These are phyloP conservation scores for Tylopilus vinaceipallidus DNA, from an alignment of 768 basidiomycete genomes.

Conservation along the genomic window DNA sequence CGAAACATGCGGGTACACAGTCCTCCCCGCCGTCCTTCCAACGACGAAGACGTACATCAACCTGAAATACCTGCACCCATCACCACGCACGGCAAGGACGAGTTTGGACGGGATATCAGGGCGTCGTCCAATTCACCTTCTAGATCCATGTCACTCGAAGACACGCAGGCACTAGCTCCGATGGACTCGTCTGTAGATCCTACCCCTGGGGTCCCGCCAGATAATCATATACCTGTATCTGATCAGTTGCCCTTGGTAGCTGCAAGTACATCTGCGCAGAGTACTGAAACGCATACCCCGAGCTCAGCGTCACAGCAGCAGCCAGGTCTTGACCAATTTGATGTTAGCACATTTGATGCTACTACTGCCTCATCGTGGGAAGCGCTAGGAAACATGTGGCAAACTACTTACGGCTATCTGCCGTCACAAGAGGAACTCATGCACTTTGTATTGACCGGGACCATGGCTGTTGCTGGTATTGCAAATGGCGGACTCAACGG, in stretches of 20 bases:
- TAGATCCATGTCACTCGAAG: slow-evolving; percentile 26
- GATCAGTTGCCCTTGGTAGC: slow-evolving; percentile 43
- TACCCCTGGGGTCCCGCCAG: slow-evolving; percentile 43
- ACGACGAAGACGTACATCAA: slow-evolving; percentile 29
- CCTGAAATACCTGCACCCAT: slow-evolving; percentile 25
- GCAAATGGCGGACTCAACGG: slow-evolving; percentile 14
- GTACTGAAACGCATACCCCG: slow-evolving; percentile 31
- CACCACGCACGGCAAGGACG: slow-evolving; percentile 60
- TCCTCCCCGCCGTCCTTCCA: slow-evolving; percentile 51
- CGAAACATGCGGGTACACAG: slow-evolving; percentile 57
- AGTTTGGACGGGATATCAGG: slow-evolving; percentile 83
- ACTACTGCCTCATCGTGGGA: slow-evolving; percentile 76
- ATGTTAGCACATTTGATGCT: slow-evolving; percentile 70
- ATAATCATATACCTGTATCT: slow-evolving; percentile 47
- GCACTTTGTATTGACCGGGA: slow-evolving; percentile 59
- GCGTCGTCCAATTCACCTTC: slow-evolving; percentile 42
- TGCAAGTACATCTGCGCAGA: slow-evolving; percentile 56
- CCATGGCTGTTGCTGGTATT: slow-evolving; percentile 19
- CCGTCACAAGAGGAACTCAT: slow-evolving; percentile 78
- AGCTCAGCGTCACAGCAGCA: slow-evolving; percentile 40
- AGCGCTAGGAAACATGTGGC: slow-evolving; percentile 77
- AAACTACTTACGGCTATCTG: slow-evolving; percentile 58
- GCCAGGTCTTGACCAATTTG: slow-evolving; percentile 64
- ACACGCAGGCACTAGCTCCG: slow-evolving; percentile 28
- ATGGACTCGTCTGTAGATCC: slow-evolving; percentile 41